These are phyloP conservation scores for Mycosphaerella sp. DNA, from an alignment of 2,329 filamentous ascomycete species.

Conservation along the genomic window DNA sequence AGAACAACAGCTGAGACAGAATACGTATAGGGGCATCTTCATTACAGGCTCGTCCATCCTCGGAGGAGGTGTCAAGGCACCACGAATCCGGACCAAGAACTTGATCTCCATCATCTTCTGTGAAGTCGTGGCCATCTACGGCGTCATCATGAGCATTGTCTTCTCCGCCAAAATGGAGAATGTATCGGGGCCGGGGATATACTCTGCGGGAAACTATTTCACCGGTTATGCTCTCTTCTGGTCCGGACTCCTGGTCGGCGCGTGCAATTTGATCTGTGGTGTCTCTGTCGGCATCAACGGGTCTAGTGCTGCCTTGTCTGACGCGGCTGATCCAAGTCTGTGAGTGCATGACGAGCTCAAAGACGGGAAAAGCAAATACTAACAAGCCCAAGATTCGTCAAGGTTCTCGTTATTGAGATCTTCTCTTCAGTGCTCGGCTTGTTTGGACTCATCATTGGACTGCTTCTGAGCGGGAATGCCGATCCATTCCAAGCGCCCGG, in stretches of 20 bases:
- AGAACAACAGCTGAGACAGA: constrained; percentile 17
- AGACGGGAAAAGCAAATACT: constrained; percentile 1
- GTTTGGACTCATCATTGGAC: constrained; percentile 90
- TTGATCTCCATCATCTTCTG: constrained; percentile 99
- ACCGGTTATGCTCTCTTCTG: constrained; percentile 95
- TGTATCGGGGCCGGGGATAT: constrained; percentile 58
- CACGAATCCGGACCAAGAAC: constrained; percentile 98
- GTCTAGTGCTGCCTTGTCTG: constrained; percentile 88
- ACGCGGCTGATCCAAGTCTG: constrained; percentile 87
- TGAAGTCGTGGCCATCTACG: constrained; percentile 99
- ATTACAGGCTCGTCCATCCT: constrained; percentile 97
- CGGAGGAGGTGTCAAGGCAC: constrained; percentile 91
- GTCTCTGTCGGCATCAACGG: constrained; percentile 97
- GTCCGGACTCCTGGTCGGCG: constrained; percentile 86
- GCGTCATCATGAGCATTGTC: constrained; percentile 99
- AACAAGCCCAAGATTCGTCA: constrained; percentile 67
- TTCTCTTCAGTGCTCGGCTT: constrained; percentile 96
- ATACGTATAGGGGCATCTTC: constrained; percentile 77
- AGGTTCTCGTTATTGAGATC: constrained; percentile 98
- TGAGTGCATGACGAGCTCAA: constrained; percentile 44
- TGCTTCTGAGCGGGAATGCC: constrained; percentile 81
- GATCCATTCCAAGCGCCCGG: constrained; percentile 53
- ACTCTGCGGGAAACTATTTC: constrained; percentile 76
- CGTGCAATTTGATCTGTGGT: constrained; percentile 94
- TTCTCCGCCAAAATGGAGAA: constrained; percentile 81